Evolutionary conservation across 192 early-diverging fungal genomes (phyloP).

Genomic region (Umbelopsis sp.): DNA sequence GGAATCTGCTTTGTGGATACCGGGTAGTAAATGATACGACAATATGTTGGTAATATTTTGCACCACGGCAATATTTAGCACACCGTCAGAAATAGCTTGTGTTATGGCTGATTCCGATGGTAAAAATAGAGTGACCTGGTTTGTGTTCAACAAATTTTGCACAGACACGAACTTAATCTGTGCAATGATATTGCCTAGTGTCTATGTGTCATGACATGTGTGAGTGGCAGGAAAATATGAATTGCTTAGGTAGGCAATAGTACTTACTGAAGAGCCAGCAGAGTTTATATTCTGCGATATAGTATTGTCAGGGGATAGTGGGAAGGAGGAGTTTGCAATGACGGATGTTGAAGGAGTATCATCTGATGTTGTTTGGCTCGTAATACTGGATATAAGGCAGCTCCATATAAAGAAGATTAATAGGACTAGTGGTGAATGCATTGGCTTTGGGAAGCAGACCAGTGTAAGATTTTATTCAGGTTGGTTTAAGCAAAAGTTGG

Average conservation of each 20-base stretch:
- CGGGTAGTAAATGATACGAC: not conserved
- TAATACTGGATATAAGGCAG: too few species aligned
- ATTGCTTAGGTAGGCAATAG: not conserved
- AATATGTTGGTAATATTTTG: not conserved
- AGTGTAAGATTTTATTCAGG: too few species aligned
- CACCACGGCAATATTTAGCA: slow-evolving; percentile 16
- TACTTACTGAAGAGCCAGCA: slow-evolving; percentile 12
- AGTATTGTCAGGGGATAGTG: not conserved
- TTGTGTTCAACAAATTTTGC: not conserved
- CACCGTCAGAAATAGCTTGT: slow-evolving; percentile 4
- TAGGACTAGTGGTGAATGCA: too few species aligned
- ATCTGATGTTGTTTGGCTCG: too few species aligned
- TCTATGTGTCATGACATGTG: not conserved
- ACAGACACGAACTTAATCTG: not conserved
- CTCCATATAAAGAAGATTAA: too few species aligned
- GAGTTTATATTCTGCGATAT: not conserved
- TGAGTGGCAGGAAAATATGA: not conserved
- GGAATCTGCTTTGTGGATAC: not conserved
- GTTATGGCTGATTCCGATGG: slow-evolving; percentile 21
- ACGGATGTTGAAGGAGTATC: too few species aligned
- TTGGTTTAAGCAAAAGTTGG: too few species aligned
- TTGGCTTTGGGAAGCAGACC: too few species aligned
- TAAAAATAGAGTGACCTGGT: slow-evolving; percentile 23
- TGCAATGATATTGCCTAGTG: not conserved
- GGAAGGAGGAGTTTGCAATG: too few species aligned